phyloP scores from a whole-genome alignment of 441 rosid genomes.

The Iberis amara region DNA sequence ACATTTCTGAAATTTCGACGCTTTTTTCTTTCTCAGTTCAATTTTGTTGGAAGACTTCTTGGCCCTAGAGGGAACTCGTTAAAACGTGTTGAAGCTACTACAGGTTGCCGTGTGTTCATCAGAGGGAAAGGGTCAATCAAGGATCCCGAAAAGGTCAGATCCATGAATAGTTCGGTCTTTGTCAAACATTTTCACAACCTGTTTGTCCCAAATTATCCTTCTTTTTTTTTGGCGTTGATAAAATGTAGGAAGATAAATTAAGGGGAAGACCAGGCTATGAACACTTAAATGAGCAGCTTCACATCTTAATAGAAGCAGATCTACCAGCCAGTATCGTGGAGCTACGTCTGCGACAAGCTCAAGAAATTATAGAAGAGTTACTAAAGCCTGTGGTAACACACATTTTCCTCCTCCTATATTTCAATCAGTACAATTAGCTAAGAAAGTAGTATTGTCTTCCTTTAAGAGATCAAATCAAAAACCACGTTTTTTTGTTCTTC shows the following conservation, averaged over 20 bases:
- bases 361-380: constrained; percentile 86
- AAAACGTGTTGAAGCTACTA: constrained; percentile 89
- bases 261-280: constrained; percentile 94
- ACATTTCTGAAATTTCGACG: constrained; percentile 9
- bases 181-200: constrained; percentile 23
- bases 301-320: constrained; percentile 92
- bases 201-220: too few species aligned
- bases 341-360: constrained; percentile 85
- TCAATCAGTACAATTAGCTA: constrained; percentile 3
- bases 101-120: constrained; percentile 92
- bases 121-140: constrained; percentile 96
- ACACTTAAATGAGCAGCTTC: constrained; percentile 92
- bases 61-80: constrained; percentile 91
- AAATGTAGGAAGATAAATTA: constrained; percentile 76
- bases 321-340: constrained; percentile 88
- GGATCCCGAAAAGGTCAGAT: constrained; percentile 81
- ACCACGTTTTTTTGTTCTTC: constrained; percentile 24
- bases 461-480: not conserved
- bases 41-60: constrained; percentile 85
- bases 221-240: constrained; percentile 13
- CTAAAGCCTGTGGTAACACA: constrained; percentile 88
- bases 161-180: not conserved
- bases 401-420: not conserved
- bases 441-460: constrained; percentile 16
- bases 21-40: constrained; percentile 52